Evolutionary conservation across 257 asterid species (phyloP).

Genomic region (Eustoma russellianum): DNA sequence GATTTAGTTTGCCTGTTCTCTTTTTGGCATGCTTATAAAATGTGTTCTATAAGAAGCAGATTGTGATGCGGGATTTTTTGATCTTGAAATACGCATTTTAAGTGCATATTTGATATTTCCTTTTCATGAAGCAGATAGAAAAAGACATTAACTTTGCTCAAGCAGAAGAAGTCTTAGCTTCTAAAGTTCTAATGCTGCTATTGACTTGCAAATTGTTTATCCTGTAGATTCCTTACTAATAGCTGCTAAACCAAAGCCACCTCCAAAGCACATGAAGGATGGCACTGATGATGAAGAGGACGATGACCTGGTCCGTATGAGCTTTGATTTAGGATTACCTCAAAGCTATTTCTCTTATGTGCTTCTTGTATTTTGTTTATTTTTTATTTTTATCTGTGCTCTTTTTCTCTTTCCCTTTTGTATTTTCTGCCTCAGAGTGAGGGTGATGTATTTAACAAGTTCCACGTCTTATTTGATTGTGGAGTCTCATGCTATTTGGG

Average conservation of each 20-base stretch:
- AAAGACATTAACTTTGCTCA: too few relatives aligned
- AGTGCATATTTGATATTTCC: too few relatives aligned
- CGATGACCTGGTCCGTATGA: slow-evolving; percentile 67
- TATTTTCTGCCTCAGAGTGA: background rate
- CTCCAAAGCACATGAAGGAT: slow-evolving; percentile 50
- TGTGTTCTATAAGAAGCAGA: too few relatives aligned
- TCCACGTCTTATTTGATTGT: background rate
- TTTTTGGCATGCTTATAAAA: too few relatives aligned
- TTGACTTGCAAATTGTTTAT: slow-evolving; percentile 11
- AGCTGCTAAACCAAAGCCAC: slow-evolving; percentile 80
- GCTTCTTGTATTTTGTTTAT: background rate
- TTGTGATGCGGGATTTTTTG: too few relatives aligned
- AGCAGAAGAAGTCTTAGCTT: background rate
- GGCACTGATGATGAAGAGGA: slow-evolving; percentile 55
- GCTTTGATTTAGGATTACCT: too few relatives aligned
- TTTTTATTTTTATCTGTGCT: background rate
- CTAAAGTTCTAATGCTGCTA: slow-evolving; percentile 1
- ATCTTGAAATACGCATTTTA: too few relatives aligned
- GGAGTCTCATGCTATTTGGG: slow-evolving; percentile 11
- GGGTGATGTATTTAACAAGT: background rate
- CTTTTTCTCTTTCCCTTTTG: background rate
- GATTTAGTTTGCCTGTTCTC: too few relatives aligned
- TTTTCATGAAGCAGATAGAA: too few relatives aligned
- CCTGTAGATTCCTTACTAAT: slow-evolving; percentile 60
- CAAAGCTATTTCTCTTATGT: background rate